Base-by-base conservation (phyloP, 2,329 filamentous ascomycete species). In the Purpureocillium lavendulum region DNA sequence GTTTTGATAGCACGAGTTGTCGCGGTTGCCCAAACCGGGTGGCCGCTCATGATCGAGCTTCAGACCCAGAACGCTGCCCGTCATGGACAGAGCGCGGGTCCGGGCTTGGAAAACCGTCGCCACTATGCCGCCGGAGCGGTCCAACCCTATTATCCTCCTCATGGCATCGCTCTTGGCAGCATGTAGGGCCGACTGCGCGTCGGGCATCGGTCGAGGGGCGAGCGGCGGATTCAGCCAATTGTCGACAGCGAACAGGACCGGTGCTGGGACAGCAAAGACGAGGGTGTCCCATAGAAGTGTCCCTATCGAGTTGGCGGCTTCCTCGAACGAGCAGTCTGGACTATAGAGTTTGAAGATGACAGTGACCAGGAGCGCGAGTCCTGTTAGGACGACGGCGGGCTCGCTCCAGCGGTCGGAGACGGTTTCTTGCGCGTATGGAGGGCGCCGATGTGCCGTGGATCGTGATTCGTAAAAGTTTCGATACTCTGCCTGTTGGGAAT, bases 1-100 rank as follows among this genome's bases (percentile, higher is more conserved):
- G 61, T 98, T 98, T 61, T 97, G 92, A 59, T 94, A 98, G 67
- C 92, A 97, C 2, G 88, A 95, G 58, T 96, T 95, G 65, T 94
- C 87, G 66, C 81, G 82, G 58, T 98, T 98, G 9, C 87, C 87
- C 39, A 97, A 66, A 0, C 92, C 92, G 2, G 68, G 72, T 36
- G 70, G 84, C 26, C 62, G 60, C 33, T 71, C 65, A 17, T 61
- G 53, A 17, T 58, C 59, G 17, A 51, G 48, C 47, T 66, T 71
- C 17, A 63, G 46, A 18, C 59, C 55, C 39, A 66, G 50, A 29
- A 64, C 56, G 39, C 54, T 63, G 31, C 62, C 67, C 1, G 73
- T 74, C 35, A 82, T 56, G 11, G 69, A 71, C 30, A 80, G 57
- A 15, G 73, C 70, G 40, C 73, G 71, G 40, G 73, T 71, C 28